Evolutionary conservation across 768 basidiomycete genomes (phyloP).

Genomic region (Crepidotus variabilis): DNA sequence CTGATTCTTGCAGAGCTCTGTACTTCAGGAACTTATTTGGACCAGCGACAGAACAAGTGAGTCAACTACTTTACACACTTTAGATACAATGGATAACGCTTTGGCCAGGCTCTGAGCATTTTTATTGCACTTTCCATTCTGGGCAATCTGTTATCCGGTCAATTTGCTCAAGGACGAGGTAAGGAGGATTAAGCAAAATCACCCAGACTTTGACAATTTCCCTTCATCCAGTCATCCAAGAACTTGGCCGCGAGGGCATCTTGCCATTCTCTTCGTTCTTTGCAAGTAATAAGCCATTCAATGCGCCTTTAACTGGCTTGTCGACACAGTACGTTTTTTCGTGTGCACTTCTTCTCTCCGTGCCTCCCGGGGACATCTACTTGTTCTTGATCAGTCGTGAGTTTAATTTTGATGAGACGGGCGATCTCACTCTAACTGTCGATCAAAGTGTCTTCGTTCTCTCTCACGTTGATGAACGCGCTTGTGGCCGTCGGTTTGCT

Average conservation of each 20-base stretch:
- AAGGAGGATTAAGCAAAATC: slow-evolving; percentile 2
- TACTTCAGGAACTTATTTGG: slow-evolving; percentile 78
- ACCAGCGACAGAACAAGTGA: slow-evolving; percentile 51
- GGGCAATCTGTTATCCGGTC: slow-evolving; percentile 59
- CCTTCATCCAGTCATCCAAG: slow-evolving; percentile 58
- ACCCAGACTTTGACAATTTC: background rate
- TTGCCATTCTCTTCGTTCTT: slow-evolving; percentile 66
- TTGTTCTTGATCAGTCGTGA: slow-evolving; percentile 63
- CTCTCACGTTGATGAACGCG: slow-evolving; percentile 52
- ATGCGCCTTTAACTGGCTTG: slow-evolving; percentile 61
- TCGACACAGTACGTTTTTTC: slow-evolving; percentile 61
- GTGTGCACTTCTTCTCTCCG: slow-evolving; percentile 44
- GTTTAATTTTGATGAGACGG: slow-evolving; percentile 16
- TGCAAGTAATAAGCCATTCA: slow-evolving; percentile 68
- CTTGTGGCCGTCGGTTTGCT: slow-evolving; percentile 60
- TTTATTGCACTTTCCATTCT: slow-evolving; percentile 63
- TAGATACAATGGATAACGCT: background rate
- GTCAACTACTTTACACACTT: slow-evolving; percentile 5
- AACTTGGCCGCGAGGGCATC: slow-evolving; percentile 68
- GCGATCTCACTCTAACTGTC: background rate
- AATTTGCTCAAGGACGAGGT: slow-evolving; percentile 70
- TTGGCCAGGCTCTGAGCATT: slow-evolving; percentile 47
- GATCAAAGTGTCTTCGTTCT: slow-evolving; percentile 52
- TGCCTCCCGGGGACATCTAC: slow-evolving; percentile 74
- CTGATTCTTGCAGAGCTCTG: slow-evolving; percentile 41